Conservation (phyloP, 73 alveolate species). For the Blepharisma japonicum region DNA sequence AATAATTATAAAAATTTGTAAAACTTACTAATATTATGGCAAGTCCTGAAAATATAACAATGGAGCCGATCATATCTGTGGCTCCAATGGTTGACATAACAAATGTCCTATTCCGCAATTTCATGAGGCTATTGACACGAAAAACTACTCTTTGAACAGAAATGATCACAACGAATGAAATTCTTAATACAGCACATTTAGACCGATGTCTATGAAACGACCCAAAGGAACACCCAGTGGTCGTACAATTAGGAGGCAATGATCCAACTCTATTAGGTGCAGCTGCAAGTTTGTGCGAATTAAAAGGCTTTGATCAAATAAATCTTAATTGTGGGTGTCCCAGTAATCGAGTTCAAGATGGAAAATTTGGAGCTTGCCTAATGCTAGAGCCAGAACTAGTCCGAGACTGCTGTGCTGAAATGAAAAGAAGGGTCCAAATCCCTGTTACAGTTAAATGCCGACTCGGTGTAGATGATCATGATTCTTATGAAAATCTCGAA, state of each 20-base stretch:
- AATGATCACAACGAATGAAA: conserved; percentile 7
- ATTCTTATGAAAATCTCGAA: conserved; percentile 75
- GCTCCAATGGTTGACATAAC: conserved; percentile 71
- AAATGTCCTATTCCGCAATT: conserved; percentile 44
- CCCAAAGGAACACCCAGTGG: conserved; percentile 81
- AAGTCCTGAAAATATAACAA: not conserved
- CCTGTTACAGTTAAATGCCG: conserved; percentile 95
- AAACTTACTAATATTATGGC: no score
- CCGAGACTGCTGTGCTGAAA: conserved; percentile 64
- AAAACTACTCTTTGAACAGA: conserved; percentile 32
- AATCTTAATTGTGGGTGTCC: conserved; percentile 98
- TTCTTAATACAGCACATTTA: not conserved
- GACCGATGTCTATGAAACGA: conserved; percentile 38
- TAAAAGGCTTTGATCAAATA: conserved; percentile 79
- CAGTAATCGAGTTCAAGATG: conserved; percentile 78
- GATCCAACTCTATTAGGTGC: conserved; percentile 78
- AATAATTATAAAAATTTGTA: no score
- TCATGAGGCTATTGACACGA: conserved; percentile 50
- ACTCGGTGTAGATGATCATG: conserved; percentile 91
- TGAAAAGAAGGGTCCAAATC: conserved; percentile 56
- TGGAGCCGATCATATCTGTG: conserved; percentile 20
- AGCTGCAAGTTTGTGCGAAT: conserved; percentile 75
- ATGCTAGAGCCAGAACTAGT: conserved; percentile 92
- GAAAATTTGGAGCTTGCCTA: conserved; percentile 93
- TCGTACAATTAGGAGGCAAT: conserved; percentile 89